Percentiles rank a stretch among this genome's conserved stretches.
These are phyloP conservation scores for Lithocarpus polystachyus DNA, from an alignment of 306 rosid species.

Conservation along the genomic window DNA sequence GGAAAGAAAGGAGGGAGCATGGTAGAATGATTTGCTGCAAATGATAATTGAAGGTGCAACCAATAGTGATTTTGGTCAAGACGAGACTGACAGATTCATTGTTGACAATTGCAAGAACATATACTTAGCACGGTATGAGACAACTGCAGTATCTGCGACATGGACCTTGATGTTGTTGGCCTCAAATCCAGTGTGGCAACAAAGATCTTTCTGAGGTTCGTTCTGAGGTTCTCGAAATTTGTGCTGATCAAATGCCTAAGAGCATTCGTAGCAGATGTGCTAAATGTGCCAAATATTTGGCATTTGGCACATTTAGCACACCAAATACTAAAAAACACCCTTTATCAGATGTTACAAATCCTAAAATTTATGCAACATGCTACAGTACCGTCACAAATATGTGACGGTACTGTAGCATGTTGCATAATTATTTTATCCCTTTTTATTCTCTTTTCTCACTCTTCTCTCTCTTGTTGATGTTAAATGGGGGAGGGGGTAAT, in stretches of 20 bases:
- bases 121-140: constrained; percentile 38
- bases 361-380: too few species aligned
- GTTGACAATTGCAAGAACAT: constrained; percentile 37
- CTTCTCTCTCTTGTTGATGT: too few species aligned
- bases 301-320: too few species aligned
- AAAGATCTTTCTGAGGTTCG: constrained; percentile 39
- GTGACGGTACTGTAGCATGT: too few species aligned
- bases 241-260: constrained; percentile 24
- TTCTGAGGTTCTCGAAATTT: constrained; percentile 28
- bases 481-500: too few species aligned
- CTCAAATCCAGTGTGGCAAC: constrained; percentile 46
- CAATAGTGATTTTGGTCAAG: constrained; percentile 13
- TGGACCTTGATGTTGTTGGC: constrained; percentile 50
- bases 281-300: too few species aligned
- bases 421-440: too few species aligned
- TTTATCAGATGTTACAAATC: too few species aligned
- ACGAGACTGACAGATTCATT: constrained; percentile 15
- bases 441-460: too few species aligned
- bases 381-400: too few species aligned
- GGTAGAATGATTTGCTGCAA: constrained; percentile 29
- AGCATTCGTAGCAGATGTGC: too few species aligned
- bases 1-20: constrained; percentile 17
- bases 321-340: too few species aligned
- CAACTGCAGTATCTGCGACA: constrained; percentile 38
- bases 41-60: constrained; percentile 31